Percentiles rank a stretch among this genome's conserved stretches.
phyloP scores from a whole-genome alignment of 805 yeast species.

The Spathaspora sp. region DNA sequence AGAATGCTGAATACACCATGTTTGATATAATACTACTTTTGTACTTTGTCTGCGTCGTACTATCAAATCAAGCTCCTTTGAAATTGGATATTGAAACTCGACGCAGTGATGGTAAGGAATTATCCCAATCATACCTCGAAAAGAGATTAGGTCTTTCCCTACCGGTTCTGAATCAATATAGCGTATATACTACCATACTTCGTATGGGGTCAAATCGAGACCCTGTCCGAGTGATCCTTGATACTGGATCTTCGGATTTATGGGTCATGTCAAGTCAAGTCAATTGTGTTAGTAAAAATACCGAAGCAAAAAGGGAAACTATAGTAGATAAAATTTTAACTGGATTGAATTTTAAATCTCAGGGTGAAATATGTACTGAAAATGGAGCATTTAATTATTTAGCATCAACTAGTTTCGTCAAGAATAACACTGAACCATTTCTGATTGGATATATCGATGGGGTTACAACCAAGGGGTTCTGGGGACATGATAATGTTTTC shows the following conservation, averaged over 20 bases:
- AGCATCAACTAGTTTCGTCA: conserved; percentile 33
- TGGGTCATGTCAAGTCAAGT: conserved; percentile 15
- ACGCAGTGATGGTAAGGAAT: background rate
- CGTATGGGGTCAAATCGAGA: conserved; percentile 19
- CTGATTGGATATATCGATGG: conserved; percentile 46
- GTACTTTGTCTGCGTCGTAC: background rate
- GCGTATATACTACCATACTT: background rate
- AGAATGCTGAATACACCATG: background rate
- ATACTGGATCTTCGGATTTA: conserved; percentile 16
- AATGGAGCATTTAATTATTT: conserved; percentile 48
- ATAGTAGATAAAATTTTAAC: background rate
- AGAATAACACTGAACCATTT: conserved; percentile 41
- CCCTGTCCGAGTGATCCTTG: conserved; percentile 9
- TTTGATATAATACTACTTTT: background rate
- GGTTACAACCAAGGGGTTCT: conserved; percentile 45
- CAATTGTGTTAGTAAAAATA: conserved; percentile 1
- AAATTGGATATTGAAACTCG: background rate
- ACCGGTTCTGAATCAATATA: background rate
- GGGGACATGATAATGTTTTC: conserved; percentile 62
- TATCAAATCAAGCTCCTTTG: background rate
- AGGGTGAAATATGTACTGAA: conserved; percentile 29
- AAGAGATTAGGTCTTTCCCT: background rate
- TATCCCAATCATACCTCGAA: background rate
- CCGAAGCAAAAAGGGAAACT: background rate
- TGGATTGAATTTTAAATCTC: conserved; percentile 6